Conservation (phyloP, 768 basidiomycete species). For the Tricholoma bakamatsutake region DNA sequence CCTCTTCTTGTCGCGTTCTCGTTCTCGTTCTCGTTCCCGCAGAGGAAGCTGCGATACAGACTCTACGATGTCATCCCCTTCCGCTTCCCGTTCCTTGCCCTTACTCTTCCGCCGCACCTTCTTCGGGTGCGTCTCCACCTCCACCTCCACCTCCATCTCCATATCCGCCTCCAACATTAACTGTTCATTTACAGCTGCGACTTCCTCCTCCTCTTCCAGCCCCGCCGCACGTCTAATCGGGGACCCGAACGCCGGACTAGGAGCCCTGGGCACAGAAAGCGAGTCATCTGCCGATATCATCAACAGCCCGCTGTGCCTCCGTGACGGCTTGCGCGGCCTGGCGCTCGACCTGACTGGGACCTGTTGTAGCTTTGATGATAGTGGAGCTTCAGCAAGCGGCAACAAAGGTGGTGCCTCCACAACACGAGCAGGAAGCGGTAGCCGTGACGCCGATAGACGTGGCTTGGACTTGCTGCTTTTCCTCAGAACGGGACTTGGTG, state of each 20-base stretch:
- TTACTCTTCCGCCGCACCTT: conserved; percentile 47
- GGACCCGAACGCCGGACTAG: conserved; percentile 66
- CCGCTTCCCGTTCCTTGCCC: conserved; percentile 31
- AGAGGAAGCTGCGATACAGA: not conserved
- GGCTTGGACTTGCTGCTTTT: conserved; percentile 40
- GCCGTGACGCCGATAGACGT: conserved; percentile 41
- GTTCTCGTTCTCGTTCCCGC: not conserved
- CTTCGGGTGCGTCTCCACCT: conserved; percentile 24
- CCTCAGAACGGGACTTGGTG: conserved; percentile 33
- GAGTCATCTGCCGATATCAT: conserved; percentile 29
- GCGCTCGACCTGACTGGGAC: conserved; percentile 12
- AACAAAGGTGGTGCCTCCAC: conserved; percentile 32
- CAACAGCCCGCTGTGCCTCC: conserved; percentile 53
- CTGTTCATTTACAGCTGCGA: conserved; percentile 28
- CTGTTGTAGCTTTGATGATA: conserved; percentile 16
- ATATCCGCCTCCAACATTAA: conserved; percentile 28
- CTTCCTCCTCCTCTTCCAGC: conserved; percentile 51
- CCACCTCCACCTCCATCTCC: conserved; percentile 24
- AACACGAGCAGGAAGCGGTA: conserved; percentile 42
- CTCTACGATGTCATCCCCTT: conserved; percentile 17
- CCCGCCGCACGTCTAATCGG: conserved; percentile 52
- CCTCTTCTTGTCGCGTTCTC: conserved; percentile 34
- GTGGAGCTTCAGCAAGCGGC: conserved; percentile 24
- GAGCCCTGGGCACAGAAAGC: conserved; percentile 44
- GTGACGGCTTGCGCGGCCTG: conserved; percentile 33